Evolutionary conservation across 176 grass and related monocot genomes (phyloP).

Genomic region (Paspalum vaginatum): DNA sequence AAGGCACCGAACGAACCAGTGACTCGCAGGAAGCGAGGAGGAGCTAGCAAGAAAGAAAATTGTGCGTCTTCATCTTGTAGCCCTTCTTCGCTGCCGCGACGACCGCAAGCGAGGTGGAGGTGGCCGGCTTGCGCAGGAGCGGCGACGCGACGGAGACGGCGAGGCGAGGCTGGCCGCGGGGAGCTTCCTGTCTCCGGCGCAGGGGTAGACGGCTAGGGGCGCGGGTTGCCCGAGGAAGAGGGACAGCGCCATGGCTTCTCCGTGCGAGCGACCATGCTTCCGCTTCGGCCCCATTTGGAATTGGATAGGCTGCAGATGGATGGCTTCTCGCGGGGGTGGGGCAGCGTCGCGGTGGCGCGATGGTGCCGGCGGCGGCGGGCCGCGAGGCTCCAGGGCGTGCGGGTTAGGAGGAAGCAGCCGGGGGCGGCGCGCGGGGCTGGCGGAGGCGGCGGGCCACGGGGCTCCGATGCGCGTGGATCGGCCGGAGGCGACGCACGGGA

Average conservation of each 20-base stretch:
- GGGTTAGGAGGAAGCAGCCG: too few species aligned
- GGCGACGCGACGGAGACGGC: conserved; percentile 5
- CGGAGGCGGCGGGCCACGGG: too few species aligned
- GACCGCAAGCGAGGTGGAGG: conserved; percentile 45
- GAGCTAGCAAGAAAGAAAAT: conserved; percentile 37
- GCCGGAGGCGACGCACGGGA: too few species aligned
- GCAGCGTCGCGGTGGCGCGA: too few species aligned
- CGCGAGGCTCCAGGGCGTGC: too few species aligned
- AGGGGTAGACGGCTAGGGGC: conserved; percentile 5
- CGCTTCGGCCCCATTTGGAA: too few species aligned
- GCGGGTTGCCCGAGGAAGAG: conserved; percentile 49
- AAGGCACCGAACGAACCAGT: not conserved
- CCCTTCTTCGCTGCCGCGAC: conserved; percentile 68
- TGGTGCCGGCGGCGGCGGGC: too few species aligned
- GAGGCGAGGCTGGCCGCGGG: conserved; percentile 18
- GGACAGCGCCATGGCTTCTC: conserved; percentile 61
- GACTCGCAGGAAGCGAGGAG: not conserved
- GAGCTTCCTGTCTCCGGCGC: conserved; percentile 25
- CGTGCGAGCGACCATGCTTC: too few species aligned
- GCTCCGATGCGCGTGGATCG: too few species aligned
- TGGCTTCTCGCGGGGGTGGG: too few species aligned
- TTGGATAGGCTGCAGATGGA: too few species aligned
- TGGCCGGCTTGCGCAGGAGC: conserved; percentile 19
- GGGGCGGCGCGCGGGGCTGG: too few species aligned
- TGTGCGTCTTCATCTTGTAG: conserved; percentile 82